Conservation (phyloP, 768 basidiomycete species). For the Tubosaeta sp. region DNA sequence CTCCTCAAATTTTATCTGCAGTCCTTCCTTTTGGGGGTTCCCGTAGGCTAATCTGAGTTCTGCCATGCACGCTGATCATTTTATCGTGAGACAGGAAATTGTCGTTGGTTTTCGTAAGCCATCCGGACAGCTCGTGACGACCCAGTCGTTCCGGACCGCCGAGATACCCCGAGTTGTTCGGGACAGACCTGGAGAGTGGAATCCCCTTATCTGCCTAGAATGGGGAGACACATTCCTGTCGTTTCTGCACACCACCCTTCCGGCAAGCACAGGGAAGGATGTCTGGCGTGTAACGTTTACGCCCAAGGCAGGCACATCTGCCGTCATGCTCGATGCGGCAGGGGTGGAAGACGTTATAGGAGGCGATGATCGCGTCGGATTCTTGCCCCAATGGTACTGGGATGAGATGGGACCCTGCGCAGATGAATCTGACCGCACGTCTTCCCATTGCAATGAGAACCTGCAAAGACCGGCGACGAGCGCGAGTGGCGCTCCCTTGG, state of each 20-base stretch:
- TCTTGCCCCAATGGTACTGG: conserved; percentile 72
- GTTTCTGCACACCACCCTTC: conserved; percentile 43
- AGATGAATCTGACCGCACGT: conserved; percentile 3
- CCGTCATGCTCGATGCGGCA: conserved; percentile 42
- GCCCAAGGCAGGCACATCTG: conserved; percentile 55
- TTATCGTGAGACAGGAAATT: conserved; percentile 53
- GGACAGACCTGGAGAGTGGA: conserved; percentile 72
- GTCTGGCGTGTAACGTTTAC: conserved; percentile 73
- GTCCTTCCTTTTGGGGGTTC: conserved; percentile 89
- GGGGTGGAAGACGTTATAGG: conserved; percentile 55
- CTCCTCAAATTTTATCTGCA: conserved; percentile 92
- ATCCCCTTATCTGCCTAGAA: conserved; percentile 65
- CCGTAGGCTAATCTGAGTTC: conserved; percentile 42
- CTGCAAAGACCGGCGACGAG: neutral
- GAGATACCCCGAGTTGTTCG: conserved; percentile 75
- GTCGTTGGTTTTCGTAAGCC: conserved; percentile 85
- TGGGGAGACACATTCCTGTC: conserved; percentile 67
- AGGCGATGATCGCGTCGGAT: conserved; percentile 75
- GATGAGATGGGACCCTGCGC: conserved; percentile 20
- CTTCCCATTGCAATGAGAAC: conserved; percentile 7
- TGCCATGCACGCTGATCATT: conserved; percentile 1
- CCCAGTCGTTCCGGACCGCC: conserved; percentile 73
- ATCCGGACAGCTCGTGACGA: conserved; percentile 59
- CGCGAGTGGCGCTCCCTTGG: conserved; percentile 11
- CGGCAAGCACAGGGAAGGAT: conserved; percentile 21